Conservation (phyloP, 768 basidiomycete species). For the Calocybe gangraenosa region DNA sequence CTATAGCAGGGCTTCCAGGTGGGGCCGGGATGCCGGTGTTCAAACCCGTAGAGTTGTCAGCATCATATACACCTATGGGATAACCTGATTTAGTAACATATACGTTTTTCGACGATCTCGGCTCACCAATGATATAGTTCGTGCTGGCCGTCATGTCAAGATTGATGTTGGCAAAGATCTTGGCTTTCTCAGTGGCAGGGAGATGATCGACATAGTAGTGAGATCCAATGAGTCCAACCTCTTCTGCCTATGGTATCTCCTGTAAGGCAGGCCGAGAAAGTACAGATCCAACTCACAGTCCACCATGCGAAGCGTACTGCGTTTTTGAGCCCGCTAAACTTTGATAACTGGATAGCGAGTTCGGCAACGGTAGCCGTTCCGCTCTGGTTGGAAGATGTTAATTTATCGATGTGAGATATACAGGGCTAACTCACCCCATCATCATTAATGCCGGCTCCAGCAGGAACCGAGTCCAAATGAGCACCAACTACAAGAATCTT, state of each 20-base stretch:
- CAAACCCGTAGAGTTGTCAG: constrained; percentile 26
- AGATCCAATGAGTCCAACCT: constrained; percentile 27
- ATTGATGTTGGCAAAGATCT: constrained; percentile 30
- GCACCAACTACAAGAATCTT: constrained; percentile 26
- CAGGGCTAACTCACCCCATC: constrained; percentile 17
- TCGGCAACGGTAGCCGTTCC: constrained; percentile 26
- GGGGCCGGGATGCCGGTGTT: constrained; percentile 20
- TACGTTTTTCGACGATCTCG: no score
- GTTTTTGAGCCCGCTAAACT: constrained; percentile 23
- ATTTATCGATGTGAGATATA: neutral
- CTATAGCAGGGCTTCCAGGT: constrained; percentile 25
- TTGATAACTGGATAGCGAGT: constrained; percentile 23
- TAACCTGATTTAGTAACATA: constrained; percentile 2
- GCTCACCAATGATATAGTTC: constrained; percentile 18
- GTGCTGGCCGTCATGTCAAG: constrained; percentile 33
- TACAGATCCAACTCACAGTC: constrained; percentile 13
- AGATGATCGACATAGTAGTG: constrained; percentile 25
- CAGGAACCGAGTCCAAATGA: constrained; percentile 27
- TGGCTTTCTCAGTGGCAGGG: constrained; percentile 18
- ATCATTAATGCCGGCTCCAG: constrained; percentile 29
- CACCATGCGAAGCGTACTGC: constrained; percentile 29
- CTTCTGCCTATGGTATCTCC: constrained; percentile 17
- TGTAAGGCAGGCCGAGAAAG: neutral
- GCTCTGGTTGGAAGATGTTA: neutral
- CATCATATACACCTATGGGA: constrained; percentile 22